A percentile compares a stretch with the other conserved stretches of the same genome.
These are phyloP conservation scores for Clausena lansium DNA, from an alignment of 345 rosid species.

Conservation along the genomic window DNA sequence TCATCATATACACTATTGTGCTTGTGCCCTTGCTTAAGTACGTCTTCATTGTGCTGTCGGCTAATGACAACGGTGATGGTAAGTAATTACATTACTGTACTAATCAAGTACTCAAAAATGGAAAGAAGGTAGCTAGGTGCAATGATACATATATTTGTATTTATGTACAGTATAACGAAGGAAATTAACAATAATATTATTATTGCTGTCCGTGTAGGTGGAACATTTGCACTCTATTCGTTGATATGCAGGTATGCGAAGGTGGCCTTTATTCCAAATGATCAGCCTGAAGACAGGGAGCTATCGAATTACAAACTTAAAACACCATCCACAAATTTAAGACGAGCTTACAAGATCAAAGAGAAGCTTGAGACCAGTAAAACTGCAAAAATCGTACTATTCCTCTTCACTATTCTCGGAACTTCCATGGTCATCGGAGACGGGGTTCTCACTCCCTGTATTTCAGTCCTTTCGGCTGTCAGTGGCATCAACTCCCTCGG, in stretches of 20 bases:
- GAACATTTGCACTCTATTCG: conserved; percentile 64
- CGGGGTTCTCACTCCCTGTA: conserved; percentile 55
- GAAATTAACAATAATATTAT: too few relatives aligned
- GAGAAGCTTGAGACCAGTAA: conserved; percentile 20
- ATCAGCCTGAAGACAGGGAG: conserved; percentile 42
- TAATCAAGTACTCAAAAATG: too few relatives aligned
- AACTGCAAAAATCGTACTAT: conserved; percentile 20
- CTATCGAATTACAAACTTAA: conserved; percentile 42
- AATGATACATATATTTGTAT: too few relatives aligned
- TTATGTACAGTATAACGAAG: too few relatives aligned
- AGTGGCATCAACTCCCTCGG: conserved; percentile 65
- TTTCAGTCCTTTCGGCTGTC: conserved; percentile 75
- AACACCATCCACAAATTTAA: conserved; percentile 9
- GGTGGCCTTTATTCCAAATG: conserved; percentile 39
- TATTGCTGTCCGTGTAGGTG: conserved; percentile 32
- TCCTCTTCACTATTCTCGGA: conserved; percentile 44
- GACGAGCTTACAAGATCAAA: conserved; percentile 21
- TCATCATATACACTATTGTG: conserved; percentile 59
- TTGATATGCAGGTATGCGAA: conserved; percentile 54
- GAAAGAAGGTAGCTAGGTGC: too few relatives aligned
- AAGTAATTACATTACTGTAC: background rate
- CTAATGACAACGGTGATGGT: conserved; percentile 90
- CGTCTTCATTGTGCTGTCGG: conserved; percentile 61
- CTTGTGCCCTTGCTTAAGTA: conserved; percentile 63
- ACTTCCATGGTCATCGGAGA: conserved; percentile 62